Evolutionary conservation across 768 basidiomycete genomes (phyloP).

Genomic region (Trametes cinnabarina): DNA sequence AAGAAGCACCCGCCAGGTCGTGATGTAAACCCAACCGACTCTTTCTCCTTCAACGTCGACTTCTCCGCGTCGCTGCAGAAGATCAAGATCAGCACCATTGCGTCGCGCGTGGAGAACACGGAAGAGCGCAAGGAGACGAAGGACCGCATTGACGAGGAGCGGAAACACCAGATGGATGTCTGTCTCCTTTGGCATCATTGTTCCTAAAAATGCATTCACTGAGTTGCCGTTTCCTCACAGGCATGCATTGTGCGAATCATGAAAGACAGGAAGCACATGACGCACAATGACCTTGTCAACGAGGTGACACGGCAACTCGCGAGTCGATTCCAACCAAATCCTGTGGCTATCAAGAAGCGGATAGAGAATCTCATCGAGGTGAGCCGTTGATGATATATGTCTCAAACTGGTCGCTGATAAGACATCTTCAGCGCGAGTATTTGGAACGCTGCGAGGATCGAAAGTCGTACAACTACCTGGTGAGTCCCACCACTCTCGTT

Average conservation of each 20-base stretch:
- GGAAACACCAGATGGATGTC: conserved; percentile 88
- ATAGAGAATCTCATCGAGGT: conserved; percentile 95
- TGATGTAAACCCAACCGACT: conserved; percentile 72
- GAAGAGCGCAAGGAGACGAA: conserved; percentile 91
- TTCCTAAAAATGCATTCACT: background rate
- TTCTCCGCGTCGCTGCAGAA: conserved; percentile 83
- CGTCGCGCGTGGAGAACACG: conserved; percentile 79
- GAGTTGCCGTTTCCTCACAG: conserved; percentile 43
- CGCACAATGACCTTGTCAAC: conserved; percentile 83
- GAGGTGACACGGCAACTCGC: conserved; percentile 89
- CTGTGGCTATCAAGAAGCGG: conserved; percentile 85
- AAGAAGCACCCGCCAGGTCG: conserved; percentile 89
- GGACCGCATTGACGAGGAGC: conserved; percentile 87
- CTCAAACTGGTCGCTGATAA: background rate
- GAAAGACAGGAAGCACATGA: conserved; percentile 91
- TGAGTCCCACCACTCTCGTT: conserved; percentile 9
- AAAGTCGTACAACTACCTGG: conserved; percentile 84
- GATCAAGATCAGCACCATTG: conserved; percentile 91
- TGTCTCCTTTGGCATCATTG: conserved; percentile 20
- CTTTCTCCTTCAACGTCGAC: conserved; percentile 84
- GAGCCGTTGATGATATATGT: conserved; percentile 23
- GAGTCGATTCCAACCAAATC: conserved; percentile 82
- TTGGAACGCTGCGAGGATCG: conserved; percentile 86
- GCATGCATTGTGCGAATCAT: conserved; percentile 97
- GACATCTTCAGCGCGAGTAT: conserved; percentile 76